These are phyloP conservation scores for Fraxinus dipetala DNA, from an alignment of 305 asterid genomes.

Conservation along the genomic window DNA sequence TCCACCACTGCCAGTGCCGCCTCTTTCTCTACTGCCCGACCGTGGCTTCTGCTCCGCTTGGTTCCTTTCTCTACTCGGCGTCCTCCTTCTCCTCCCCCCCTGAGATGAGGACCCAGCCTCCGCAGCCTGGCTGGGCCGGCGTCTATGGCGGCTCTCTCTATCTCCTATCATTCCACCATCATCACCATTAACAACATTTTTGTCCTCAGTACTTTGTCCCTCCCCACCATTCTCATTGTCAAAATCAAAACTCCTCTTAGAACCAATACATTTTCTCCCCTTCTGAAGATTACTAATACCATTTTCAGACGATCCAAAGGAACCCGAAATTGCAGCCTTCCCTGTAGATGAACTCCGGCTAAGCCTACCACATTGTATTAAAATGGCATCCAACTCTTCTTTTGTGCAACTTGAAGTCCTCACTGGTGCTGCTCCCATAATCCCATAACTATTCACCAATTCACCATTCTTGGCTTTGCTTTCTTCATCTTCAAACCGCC, in stretches of 20 bases:
- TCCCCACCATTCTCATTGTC: conserved; percentile 50
- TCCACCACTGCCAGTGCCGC: conserved; percentile 41
- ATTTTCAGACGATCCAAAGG: conserved; percentile 34
- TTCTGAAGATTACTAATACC: conserved; percentile 16
- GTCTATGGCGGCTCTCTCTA: conserved; percentile 57
- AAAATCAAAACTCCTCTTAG: conserved; percentile 85
- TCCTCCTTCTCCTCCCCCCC: conserved; percentile 61
- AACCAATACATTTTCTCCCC: conserved; percentile 71
- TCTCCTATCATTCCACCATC: conserved; percentile 47
- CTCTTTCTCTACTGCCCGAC: conserved; percentile 75
- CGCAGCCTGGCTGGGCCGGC: conserved; percentile 47
- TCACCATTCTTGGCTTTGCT: conserved; percentile 22
- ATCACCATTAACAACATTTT: conserved; percentile 26
- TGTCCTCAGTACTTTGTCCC: conserved; percentile 20
- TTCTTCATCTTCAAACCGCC: conserved; percentile 48
- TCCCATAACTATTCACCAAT: neutral
- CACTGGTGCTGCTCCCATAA: conserved; percentile 43
- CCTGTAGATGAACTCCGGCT: conserved; percentile 87
- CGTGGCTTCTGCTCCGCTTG: conserved; percentile 41
- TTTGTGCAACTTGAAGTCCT: conserved; percentile 87
- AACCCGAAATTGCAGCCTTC: conserved; percentile 37
- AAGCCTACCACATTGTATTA: conserved; percentile 91
- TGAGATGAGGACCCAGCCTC: conserved; percentile 37
- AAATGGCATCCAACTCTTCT: conserved; percentile 86
- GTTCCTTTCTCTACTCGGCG: conserved; percentile 80